Evolutionary conservation across 1,139 yeast genomes (phyloP), one percentile per base, ranked within the genome.

Genomic region (Saccharomyces hybrid): DNA sequence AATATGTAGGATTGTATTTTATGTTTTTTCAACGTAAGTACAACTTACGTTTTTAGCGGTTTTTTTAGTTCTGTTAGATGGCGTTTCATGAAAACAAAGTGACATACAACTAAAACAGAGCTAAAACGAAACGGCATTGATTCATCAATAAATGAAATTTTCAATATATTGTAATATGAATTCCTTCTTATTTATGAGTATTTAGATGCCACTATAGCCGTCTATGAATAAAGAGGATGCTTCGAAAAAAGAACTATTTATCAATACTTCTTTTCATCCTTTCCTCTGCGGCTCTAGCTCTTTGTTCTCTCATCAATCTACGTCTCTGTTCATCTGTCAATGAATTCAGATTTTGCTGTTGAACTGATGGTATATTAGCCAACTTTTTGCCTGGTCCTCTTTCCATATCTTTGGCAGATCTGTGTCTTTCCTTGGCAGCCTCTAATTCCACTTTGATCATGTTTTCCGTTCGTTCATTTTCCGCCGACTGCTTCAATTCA

Each of bases 221-320:
- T 42, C 21, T 21, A 42, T 42, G 27, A 42, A 42, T 42, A 42
- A 19, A 19, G 27, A 24, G 4, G 4, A 42, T 42, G 14, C 27
- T 19, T 32, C 27, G 24, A 32, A 6, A 12, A 12, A 12, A 3
- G 24, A 38, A 7, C 6, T 51, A 48, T 34, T 52, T 46, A 9
- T 12, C 29, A 11, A 14, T 9, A 27, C 42, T 28, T 26, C 52
- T 54, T 47, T 48, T 49, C 65, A 91, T 68, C 62, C 99, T 78
- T 0, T 95, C 96, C 68, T 93, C 98, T 0, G 96, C 97, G 0
- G 99, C 99, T 58, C 98, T 78, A 0, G 98, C 98, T 54, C 99
- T 75, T 66, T 93, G 91, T 64, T 93, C 99, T 58, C 99, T 80
- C 86, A 91, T 90, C 32, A 93, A 72, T 64, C 84, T 79, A 78